Conservation (phyloP, 2,329 filamentous ascomycete species). For the Cucurbitaria berberidis region DNA sequence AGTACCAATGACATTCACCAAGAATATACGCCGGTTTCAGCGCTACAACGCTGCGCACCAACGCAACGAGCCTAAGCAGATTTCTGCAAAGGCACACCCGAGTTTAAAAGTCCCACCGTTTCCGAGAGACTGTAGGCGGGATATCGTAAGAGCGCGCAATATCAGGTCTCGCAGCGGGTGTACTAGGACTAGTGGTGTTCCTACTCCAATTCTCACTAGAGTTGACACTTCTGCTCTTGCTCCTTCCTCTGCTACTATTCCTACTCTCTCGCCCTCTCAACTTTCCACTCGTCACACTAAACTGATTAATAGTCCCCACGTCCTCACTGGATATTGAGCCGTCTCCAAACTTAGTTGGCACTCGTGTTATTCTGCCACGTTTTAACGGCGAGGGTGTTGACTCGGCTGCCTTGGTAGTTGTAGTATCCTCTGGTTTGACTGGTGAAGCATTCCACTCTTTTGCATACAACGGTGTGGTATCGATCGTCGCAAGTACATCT, state of each 20-base stretch:
- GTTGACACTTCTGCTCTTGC: neutral
- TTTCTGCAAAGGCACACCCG: too few species aligned
- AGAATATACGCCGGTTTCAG: too few species aligned
- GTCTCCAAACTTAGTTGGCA: neutral
- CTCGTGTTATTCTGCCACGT: neutral
- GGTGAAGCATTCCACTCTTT: neutral
- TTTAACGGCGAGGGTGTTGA: neutral
- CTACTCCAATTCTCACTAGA: too few species aligned
- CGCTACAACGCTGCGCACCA: too few species aligned
- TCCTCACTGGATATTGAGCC: neutral
- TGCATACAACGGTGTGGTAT: neutral
- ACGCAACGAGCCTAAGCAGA: too few species aligned
- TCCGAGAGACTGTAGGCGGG: neutral
- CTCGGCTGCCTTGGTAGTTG: neutral
- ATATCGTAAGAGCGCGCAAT: neutral
- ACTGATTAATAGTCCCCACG: neutral
- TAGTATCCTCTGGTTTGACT: neutral
- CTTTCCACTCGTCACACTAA: too few species aligned
- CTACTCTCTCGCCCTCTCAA: too few species aligned
- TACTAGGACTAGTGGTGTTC: neutral
- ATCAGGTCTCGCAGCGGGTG: neutral
- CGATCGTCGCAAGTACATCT: neutral
- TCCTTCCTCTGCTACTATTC: neutral
- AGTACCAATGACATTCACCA: too few species aligned
- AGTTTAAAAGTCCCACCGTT: neutral